Conservation (phyloP, 2,329 filamentous ascomycete species). For the Trichoderma sp. region DNA sequence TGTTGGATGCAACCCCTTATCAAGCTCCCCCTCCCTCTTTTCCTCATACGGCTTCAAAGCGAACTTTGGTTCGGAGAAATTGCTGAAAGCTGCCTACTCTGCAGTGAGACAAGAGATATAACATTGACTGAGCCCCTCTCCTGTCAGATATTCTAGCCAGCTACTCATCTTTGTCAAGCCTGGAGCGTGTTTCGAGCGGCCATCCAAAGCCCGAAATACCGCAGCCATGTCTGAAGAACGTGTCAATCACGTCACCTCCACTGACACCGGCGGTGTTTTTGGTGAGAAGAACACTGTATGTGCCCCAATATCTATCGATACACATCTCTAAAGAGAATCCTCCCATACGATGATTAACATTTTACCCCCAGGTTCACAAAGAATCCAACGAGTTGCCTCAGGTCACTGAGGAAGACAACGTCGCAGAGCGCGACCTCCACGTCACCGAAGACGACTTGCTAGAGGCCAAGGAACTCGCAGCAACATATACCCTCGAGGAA, state of each 20-base stretch:
- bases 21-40: neutral
- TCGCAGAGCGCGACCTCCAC: constrained; percentile 17
- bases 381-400: neutral
- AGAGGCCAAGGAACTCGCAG: constrained; percentile 45
- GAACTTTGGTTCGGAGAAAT: neutral
- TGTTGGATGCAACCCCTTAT: neutral
- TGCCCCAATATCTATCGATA: neutral
- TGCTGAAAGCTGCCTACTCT: neutral
- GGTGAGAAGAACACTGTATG: neutral
- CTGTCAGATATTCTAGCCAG: neutral
- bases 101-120: neutral
- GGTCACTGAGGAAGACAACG: neutral
- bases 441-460: constrained; percentile 48
- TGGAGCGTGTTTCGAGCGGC: neutral
- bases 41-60: neutral
- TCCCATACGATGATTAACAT: neutral
- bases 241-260: neutral
- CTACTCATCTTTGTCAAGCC: neutral
- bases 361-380: neutral
- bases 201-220: neutral
- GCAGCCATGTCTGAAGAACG: neutral
- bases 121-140: neutral
- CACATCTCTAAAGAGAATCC: neutral
- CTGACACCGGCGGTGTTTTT: neutral
- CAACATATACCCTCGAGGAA: constrained; percentile 39